Evolutionary conservation across 331 rosid genomes (phyloP), one percentile per base, ranked within the genome.

Genomic region (Acacia pycnantha): DNA sequence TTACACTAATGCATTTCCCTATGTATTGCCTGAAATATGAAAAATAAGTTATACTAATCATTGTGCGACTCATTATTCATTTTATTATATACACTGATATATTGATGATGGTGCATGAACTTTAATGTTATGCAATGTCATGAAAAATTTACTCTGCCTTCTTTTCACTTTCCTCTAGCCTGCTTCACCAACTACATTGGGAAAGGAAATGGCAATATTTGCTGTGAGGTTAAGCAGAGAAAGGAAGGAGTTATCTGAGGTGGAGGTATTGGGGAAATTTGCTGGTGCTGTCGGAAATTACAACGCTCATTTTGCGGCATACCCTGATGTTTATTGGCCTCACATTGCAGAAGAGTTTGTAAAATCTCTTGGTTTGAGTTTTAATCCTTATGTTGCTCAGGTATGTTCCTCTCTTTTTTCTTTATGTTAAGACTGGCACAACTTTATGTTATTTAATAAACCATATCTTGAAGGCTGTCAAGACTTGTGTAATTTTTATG

Each of bases 281-380:
- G 97, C 95, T 19, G 97, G 98, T 85, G 97, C 98, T 0, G 98
- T 93, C 81, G 97, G 97, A 82, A 95, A 93, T 80, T 95, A 90
- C 86, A 93, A 95, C 84, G 98, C 97, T 29, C 97, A 93, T 84
- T 73, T 90, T 77, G 92, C 84, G 29, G 93, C 97, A 69, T 95
- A 95, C 82, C 97, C 98, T 27, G 70, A 83, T 87, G 80, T 86
- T 82, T 62, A 90, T 50, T 93, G 98, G 98, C 95, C 93, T 47
- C 58, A 51, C 22, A 70, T 91, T 83, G 93, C 97, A 15, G 88
- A 93, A 67, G 92, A 90, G 75, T 93, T 95, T 82, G 95, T 92
- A 31, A 83, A 81, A 27, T 91, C 93, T 58, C 91, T 95, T 74
- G 97, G 95, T 62, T 85, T 95, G 86, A 76, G 85, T 84, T 95